A percentile compares a stretch with the other conserved stretches of the same genome.
These are phyloP conservation scores for Phytophthora cryptogea DNA, from an alignment of 352 stramenopile genomes.

Conservation along the genomic window DNA sequence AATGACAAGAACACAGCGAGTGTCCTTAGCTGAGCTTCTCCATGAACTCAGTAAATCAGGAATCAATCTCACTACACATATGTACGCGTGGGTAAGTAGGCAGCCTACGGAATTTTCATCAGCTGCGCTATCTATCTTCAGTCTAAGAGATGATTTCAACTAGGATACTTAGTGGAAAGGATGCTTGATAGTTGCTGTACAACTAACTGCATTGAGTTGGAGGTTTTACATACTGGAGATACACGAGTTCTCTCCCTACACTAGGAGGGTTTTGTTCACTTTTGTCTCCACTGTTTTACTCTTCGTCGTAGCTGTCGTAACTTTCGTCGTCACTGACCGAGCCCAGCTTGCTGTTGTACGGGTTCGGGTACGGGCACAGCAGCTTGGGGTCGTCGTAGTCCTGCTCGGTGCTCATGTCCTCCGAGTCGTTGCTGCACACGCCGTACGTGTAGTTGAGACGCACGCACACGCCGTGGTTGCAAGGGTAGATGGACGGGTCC, in stretches of 20 bases:
- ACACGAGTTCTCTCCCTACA: slow-evolving; percentile 13
- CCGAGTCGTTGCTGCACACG: slow-evolving; percentile 38
- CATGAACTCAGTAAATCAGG: slow-evolving; percentile 4
- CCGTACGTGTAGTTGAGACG: slow-evolving; percentile 63
- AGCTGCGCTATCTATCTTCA: not conserved
- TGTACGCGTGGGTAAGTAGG: not conserved
- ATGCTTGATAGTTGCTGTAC: no score
- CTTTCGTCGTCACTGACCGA: slow-evolving; percentile 17
- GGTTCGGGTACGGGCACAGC: slow-evolving; percentile 45
- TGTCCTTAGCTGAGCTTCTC: slow-evolving; percentile 1
- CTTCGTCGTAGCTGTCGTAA: slow-evolving; percentile 17
- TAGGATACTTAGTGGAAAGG: no score
- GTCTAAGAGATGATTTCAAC: no score
- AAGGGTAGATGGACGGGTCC: slow-evolving; percentile 62
- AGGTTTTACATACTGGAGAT: slow-evolving; percentile 14
- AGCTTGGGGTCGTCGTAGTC: slow-evolving; percentile 39
- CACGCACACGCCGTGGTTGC: slow-evolving; percentile 50
- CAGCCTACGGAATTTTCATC: not conserved
- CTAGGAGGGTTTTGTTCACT: not conserved
- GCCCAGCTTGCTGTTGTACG: slow-evolving; percentile 42
- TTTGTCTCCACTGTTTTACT: slow-evolving; percentile 13
- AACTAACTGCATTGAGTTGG: no score
- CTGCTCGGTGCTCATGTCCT: slow-evolving; percentile 18
- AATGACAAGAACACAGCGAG: not conserved
- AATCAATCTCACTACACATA: slow-evolving; percentile 1